Evolutionary conservation across 2,329 filamentous ascomycete genomes (phyloP).

Genomic region (Ciborinia camelliae): DNA sequence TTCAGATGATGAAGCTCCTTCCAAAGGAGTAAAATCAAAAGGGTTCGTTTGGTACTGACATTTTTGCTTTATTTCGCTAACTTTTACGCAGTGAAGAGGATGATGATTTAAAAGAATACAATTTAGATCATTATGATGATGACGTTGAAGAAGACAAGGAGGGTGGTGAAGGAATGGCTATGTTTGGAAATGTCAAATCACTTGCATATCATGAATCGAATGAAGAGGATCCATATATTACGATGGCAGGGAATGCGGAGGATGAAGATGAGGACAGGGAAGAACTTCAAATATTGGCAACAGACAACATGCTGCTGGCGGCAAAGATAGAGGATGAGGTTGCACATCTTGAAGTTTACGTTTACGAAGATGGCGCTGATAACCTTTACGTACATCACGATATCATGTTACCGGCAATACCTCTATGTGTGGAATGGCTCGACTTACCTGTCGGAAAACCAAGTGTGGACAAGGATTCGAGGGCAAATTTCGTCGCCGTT

Average conservation of each 20-base stretch:
- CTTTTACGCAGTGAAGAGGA: conserved; percentile 53
- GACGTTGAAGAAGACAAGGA: conserved; percentile 65
- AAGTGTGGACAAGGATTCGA: conserved; percentile 57
- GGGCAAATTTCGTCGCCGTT: conserved; percentile 89
- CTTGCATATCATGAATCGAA: conserved; percentile 92
- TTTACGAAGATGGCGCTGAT: conserved; percentile 92
- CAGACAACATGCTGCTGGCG: conserved; percentile 87
- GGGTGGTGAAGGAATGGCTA: conserved; percentile 69
- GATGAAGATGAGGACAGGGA: conserved; percentile 76
- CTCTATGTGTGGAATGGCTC: conserved; percentile 92
- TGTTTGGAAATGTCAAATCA: conserved; percentile 94
- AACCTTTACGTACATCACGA: conserved; percentile 99
- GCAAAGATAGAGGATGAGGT: conserved; percentile 97
- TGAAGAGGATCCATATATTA: conserved; percentile 95
- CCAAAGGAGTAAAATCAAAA: conserved; percentile 40
- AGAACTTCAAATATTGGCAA: conserved; percentile 87
- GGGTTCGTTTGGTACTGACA: conserved; percentile 38
- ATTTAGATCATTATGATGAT: conserved; percentile 93
- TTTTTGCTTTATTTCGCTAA: conserved; percentile 31
- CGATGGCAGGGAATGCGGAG: conserved; percentile 64
- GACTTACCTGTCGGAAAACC: conserved; percentile 82
- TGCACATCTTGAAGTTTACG: conserved; percentile 92
- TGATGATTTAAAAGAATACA: conserved; percentile 92
- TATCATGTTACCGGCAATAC: conserved; percentile 97
- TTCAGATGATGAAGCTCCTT: conserved; percentile 31